Percentiles rank a stretch among this genome's conserved stretches.
phyloP scores from a whole-genome alignment of 2,329 filamentous ascomycete species.

The Cladobotryum protrusum region DNA sequence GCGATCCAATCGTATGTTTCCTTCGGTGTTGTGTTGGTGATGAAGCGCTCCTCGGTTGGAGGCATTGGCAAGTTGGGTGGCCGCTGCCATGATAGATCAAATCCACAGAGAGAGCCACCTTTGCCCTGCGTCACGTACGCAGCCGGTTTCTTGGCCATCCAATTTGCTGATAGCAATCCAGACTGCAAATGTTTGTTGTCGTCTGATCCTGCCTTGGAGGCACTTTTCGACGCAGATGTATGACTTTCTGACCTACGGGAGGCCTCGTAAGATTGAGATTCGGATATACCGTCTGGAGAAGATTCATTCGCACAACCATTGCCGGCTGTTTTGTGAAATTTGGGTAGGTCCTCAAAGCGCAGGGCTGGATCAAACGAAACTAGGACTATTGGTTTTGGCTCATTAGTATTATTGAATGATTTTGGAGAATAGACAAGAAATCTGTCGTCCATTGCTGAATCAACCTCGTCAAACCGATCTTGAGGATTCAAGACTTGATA shows the following conservation, averaged over 20 bases:
- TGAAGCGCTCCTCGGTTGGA: no score
- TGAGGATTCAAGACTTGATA: conserved; percentile 31
- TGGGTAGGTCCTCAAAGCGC: conserved; percentile 16
- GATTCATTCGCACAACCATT: not conserved
- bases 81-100: conserved; percentile 1
- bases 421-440: conserved; percentile 38
- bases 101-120: not conserved
- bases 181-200: no score
- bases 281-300: no score
- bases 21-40: no score
- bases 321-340: conserved; percentile 2
- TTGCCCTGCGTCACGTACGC: not conserved
- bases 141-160: not conserved
- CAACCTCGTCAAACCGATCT: conserved; percentile 27
- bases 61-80: not conserved
- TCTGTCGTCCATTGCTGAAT: conserved; percentile 41
- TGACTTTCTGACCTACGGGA: no score
- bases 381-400: conserved; percentile 18
- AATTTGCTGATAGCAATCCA: not conserved
- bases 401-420: conserved; percentile 8
- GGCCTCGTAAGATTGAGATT: no score
- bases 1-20: no score
- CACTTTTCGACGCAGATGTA: no score
- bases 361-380: conserved; percentile 26
- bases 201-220: no score